These are phyloP conservation scores for Daedalea quercina DNA, from an alignment of 768 basidiomycete genomes.

Conservation along the genomic window DNA sequence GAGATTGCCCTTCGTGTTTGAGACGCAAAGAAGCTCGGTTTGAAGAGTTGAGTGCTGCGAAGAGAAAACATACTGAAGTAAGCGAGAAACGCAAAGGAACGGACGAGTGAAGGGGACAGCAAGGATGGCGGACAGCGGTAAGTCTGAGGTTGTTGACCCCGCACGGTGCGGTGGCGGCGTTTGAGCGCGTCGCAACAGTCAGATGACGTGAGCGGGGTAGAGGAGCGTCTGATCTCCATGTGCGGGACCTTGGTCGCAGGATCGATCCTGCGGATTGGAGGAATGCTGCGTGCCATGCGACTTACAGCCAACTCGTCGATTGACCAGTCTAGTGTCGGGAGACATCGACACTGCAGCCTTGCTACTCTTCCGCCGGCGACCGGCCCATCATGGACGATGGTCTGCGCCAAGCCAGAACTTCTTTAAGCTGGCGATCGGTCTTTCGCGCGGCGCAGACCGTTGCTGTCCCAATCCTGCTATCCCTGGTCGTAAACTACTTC, in stretches of 20 bases:
- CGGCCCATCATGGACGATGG: neutral
- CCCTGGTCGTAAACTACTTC: conserved; percentile 4
- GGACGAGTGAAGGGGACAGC: neutral
- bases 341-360: neutral
- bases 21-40: conserved; percentile 9
- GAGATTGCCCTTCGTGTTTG: conserved; percentile 21
- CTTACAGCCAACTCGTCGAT: too few species aligned
- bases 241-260: neutral
- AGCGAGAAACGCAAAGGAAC: too few species aligned
- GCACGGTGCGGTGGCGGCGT: neutral
- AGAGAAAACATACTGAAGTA: conserved; percentile 21
- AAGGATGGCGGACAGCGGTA: neutral
- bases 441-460: conserved; percentile 8
- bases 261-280: neutral
- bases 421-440: conserved; percentile 10
- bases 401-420: neutral
- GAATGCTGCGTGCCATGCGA: too few species aligned
- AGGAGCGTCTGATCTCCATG: neutral
- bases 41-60: conserved; percentile 14
- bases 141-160: neutral
- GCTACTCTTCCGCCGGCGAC: neutral
- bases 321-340: too few species aligned
- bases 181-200: conserved; percentile 1
- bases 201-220: conserved; percentile 15
- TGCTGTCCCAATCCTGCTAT: conserved; percentile 12